These are phyloP conservation scores for Aspergillus versicolor DNA, from an alignment of 2,329 filamentous ascomycete species.

Conservation along the genomic window DNA sequence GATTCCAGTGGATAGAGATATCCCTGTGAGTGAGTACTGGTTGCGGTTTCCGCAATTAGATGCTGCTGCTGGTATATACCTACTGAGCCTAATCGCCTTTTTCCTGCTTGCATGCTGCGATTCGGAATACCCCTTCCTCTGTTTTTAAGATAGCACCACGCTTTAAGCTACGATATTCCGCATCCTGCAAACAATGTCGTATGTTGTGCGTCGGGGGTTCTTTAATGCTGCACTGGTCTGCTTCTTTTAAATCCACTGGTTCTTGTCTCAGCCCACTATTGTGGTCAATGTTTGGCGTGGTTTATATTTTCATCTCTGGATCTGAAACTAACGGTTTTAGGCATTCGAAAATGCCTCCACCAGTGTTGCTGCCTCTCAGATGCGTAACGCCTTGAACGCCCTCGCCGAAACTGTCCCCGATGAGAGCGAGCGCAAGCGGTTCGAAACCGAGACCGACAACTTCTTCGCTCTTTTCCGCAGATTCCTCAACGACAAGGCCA, in stretches of 20 bases:
- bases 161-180: neutral
- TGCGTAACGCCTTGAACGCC: constrained; percentile 95
- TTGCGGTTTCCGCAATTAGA: neutral
- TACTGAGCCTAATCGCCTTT: neutral
- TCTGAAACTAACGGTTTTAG: constrained; percentile 49
- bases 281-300: neutral
- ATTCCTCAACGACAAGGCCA: constrained; percentile 98
- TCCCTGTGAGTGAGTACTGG: neutral
- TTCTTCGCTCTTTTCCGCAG: constrained; percentile 98
- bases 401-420: constrained; percentile 88
- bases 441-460: constrained; percentile 99
- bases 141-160: neutral
- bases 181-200: neutral
- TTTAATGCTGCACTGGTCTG: constrained; percentile 1
- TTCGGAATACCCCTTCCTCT: neutral
- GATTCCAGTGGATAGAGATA: neutral
- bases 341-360: constrained; percentile 99
- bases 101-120: neutral
- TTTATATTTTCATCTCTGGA: neutral
- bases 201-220: neutral
- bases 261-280: neutral
- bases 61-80: neutral
- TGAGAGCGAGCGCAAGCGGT: constrained; percentile 70
- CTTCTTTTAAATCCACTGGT: neutral
- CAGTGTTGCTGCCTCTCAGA: constrained; percentile 95